Conservation (phyloP, 495 filamentous ascomycete species). For the Hypoxylon crocopeplum region DNA sequence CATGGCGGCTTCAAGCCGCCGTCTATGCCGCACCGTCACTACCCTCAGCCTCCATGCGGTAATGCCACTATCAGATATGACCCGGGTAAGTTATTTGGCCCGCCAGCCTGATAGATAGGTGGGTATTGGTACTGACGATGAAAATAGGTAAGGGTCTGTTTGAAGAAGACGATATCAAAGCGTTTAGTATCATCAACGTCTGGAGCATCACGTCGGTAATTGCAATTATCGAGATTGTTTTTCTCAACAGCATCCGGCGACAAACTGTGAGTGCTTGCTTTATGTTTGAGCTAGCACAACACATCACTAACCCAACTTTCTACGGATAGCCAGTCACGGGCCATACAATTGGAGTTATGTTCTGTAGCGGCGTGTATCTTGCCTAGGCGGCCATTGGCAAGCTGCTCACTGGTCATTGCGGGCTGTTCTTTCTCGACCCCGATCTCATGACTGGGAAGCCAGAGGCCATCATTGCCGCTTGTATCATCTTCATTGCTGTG, state of each 20-base stretch:
- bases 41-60: not conserved
- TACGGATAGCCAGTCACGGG: conserved; percentile 42
- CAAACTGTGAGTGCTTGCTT: conserved; percentile 46
- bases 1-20: conserved; percentile 41
- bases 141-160: conserved; percentile 38
- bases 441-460: conserved; percentile 35
- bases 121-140: not conserved
- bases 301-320: conserved; percentile 11
- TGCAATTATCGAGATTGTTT: conserved; percentile 53
- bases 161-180: conserved; percentile 44
- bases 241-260: conserved; percentile 58
- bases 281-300: not conserved
- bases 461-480: conserved; percentile 44
- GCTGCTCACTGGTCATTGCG: conserved; percentile 51
- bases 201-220: conserved; percentile 50
- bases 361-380: conserved; percentile 50
- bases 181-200: conserved; percentile 55
- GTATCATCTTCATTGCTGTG: conserved; percentile 43
- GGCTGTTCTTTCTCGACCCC: conserved; percentile 58
- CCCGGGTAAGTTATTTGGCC: conserved; percentile 27
- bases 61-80: conserved; percentile 15
- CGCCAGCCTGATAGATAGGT: not conserved
- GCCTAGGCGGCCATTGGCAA: conserved; percentile 57
- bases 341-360: conserved; percentile 47
- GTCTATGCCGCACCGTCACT: conserved; percentile 24